Conservation (phyloP, 257 asterid genomes). For the Fraxinus pennsylvanica region DNA sequence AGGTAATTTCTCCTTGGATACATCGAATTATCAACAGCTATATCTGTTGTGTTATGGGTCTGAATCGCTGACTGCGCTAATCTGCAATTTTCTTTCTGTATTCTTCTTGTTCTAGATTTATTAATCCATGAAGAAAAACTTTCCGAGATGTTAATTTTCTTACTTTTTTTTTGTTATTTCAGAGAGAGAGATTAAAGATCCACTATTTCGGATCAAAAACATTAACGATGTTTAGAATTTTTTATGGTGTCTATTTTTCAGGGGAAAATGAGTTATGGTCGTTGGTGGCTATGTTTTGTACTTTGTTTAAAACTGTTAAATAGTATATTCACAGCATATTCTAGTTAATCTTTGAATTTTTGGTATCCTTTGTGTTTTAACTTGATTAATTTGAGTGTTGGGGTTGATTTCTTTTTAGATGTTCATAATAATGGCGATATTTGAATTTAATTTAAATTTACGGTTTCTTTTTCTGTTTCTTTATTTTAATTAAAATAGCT, state of each 20-base stretch:
- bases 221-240: not conserved
- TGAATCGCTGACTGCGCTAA: slow-evolving; percentile 26
- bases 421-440: not conserved
- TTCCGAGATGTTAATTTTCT: not conserved
- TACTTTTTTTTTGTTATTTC: not conserved
- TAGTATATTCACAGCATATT: not conserved
- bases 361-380: not conserved
- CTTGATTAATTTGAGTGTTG: not conserved
- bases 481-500: no score
- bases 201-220: not conserved
- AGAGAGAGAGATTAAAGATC: not conserved
- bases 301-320: not conserved
- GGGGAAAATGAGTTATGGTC: not conserved
- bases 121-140: not conserved
- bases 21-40: slow-evolving; percentile 5
- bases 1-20: not conserved
- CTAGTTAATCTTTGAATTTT: not conserved
- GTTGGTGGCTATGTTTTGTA: not conserved
- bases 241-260: slow-evolving; percentile 10
- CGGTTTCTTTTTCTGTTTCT: not conserved
- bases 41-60: slow-evolving; percentile 16
- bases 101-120: slow-evolving; percentile 5
- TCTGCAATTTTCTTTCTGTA: slow-evolving; percentile 9
- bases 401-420: not conserved
- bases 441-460: no score